phyloP scores from a whole-genome alignment of 768 basidiomycete genomes.

The Gelatoporia subvermispora region DNA sequence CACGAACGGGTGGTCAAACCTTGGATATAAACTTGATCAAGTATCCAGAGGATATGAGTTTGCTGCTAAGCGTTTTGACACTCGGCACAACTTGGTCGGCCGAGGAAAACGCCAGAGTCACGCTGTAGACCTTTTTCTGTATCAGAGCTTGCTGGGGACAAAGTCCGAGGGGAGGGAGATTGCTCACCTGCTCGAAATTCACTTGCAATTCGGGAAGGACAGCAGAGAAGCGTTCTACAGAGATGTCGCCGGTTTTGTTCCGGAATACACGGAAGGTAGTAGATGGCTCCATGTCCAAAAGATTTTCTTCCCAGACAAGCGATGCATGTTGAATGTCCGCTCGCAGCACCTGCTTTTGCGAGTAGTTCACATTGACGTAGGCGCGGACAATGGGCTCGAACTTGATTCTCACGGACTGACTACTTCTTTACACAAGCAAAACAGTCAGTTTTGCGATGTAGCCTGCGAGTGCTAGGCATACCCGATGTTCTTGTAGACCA shows the following conservation, averaged over 20 bases:
- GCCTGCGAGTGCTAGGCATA: neutral
- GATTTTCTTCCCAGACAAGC: conserved; percentile 4
- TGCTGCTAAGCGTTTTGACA: neutral
- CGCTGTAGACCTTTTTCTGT: conserved; percentile 1
- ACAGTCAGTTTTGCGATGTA: neutral
- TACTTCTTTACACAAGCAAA: neutral
- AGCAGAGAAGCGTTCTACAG: neutral
- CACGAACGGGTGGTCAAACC: neutral
- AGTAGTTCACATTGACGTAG: conserved; percentile 1
- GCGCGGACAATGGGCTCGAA: conserved; percentile 6
- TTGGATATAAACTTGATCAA: neutral
- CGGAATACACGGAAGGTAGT: conserved; percentile 1
- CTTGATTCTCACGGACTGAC: neutral
- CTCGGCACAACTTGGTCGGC: neutral
- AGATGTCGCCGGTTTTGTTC: neutral
- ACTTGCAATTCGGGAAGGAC: too few species aligned
- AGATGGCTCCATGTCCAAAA: neutral
- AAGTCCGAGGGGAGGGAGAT: neutral
- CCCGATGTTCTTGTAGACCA: conserved; percentile 3
- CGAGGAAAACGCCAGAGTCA: neutral
- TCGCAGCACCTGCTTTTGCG: neutral
- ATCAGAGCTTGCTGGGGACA: neutral
- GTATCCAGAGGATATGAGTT: neutral
- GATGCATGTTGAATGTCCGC: neutral
- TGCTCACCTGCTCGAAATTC: too few species aligned